Base-by-base conservation (phyloP, 495 filamentous ascomycete species). In the Penicillium longicatenatum region DNA sequence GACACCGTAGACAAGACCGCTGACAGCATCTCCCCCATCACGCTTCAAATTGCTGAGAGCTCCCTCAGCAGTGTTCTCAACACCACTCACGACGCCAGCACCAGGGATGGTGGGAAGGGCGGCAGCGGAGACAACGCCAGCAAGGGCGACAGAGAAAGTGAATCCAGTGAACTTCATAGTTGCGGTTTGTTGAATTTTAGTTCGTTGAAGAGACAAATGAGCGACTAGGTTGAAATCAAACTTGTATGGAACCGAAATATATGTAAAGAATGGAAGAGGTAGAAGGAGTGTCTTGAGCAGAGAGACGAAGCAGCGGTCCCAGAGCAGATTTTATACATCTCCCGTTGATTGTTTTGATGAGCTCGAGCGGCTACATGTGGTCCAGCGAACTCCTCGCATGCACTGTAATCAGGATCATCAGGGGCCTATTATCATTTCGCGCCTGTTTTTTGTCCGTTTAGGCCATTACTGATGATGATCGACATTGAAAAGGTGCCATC, bases 131-230 rank as follows among this genome's bases (percentile, higher is more conserved):
- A 59, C 57, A 26, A 59, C 7, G 42, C 67, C 52, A 39, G 55
- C 62, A 31, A 70, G 19, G 44, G 62, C 64, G 29, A 70, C 52
- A 12, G 67, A 65, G 45, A 58, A 9, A 29, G 62, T 76, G 84
- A 70, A 44, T 64, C 68, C 69, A 59, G 72, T 71, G 68, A 76
- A 70, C 70, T 76, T 78, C 75, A 76, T 78, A 50, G 47, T 73
- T 56, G 58, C 53, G 54, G 42, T 49, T 22, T 19, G 56, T 29
- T 47, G 30, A 49, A 55, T 60, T 16, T 20, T 1, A 7, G 37
- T 39, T 39, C 9, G 44, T 49, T 51, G 42, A 48, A n/a, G 24
- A 49, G 57, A 61, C 35, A 53, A 70, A 65, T 49, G 65, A 73
- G 51, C 61, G 70, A 67, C 54, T 66, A 11, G 22, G 58, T 39